Conservation (phyloP, 352 stramenopile genomes). For the Phytophthora hibernalis region DNA sequence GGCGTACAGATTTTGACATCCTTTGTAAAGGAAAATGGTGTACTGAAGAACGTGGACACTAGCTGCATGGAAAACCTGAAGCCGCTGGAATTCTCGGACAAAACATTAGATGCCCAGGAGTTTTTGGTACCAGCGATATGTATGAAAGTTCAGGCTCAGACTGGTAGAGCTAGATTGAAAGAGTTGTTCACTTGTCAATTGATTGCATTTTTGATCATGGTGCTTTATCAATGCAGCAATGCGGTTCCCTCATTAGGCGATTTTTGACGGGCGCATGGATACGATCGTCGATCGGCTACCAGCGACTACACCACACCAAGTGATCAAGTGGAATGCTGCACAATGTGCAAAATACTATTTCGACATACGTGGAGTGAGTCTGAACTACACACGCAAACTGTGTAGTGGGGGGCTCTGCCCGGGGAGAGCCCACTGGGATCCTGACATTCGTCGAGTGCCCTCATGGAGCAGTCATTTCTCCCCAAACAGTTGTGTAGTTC, state of each 20-base stretch:
- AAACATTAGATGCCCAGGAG: slow-evolving; percentile 32
- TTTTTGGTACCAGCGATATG: slow-evolving; percentile 46
- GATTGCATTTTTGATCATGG: slow-evolving; percentile 8
- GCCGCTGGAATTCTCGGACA: slow-evolving; percentile 50
- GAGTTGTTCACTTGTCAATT: slow-evolving; percentile 25
- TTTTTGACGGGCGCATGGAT: background rate
- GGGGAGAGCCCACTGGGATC: too few species aligned
- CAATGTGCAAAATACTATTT: background rate
- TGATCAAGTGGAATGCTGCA: background rate
- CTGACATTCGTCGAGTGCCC: too few species aligned
- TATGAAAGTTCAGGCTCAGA: slow-evolving; percentile 43
- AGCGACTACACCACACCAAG: background rate
- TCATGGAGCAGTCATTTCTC: too few species aligned
- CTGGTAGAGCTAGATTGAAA: slow-evolving; percentile 23
- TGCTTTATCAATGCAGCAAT: slow-evolving; percentile 4
- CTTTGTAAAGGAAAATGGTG: slow-evolving; percentile 66
- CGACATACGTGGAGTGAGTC: background rate
- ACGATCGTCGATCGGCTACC: background rate
- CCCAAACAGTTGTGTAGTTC: too few species aligned
- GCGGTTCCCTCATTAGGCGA: background rate
- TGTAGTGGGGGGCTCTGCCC: too few species aligned
- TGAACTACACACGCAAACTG: background rate
- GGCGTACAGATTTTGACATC: slow-evolving; percentile 74
- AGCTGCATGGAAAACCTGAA: slow-evolving; percentile 69
- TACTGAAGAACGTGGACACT: slow-evolving; percentile 68